Percentiles rank a stretch among this genome's conserved stretches.
Conservation (phyloP, 2,329 filamentous ascomycete species). For the Seiridium unicorne region DNA sequence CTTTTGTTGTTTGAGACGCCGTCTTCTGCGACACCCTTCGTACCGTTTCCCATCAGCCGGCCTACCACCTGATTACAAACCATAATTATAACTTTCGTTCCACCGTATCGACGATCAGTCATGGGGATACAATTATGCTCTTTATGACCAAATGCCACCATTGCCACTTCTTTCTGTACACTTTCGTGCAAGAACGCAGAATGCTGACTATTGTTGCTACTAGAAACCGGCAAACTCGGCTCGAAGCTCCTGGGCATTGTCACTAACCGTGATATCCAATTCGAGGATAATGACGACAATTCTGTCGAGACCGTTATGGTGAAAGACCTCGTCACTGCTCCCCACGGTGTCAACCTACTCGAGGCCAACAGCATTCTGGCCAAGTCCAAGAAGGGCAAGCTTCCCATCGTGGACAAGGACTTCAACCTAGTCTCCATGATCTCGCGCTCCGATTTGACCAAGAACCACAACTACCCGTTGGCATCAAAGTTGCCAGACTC, state of each 20-base stretch:
- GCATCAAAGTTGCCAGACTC: conserved; percentile 95
- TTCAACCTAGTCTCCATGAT: conserved; percentile 90
- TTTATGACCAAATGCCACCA: conserved; percentile 38
- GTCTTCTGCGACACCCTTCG: no score
- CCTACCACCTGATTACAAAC: conserved; percentile 72
- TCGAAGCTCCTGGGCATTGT: conserved; percentile 97
- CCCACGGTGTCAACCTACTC: conserved; percentile 74
- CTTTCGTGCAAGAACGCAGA: not conserved
- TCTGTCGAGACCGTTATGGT: conserved; percentile 91
- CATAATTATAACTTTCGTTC: conserved; percentile 99
- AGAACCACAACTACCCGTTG: conserved; percentile 96
- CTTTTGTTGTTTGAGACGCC: not conserved
- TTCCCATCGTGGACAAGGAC: conserved; percentile 82
- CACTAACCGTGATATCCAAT: conserved; percentile 97
- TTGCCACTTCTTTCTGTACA: conserved; percentile 7
- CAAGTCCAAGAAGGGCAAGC: conserved; percentile 97
- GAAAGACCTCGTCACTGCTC: conserved; percentile 87
- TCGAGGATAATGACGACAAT: conserved; percentile 73
- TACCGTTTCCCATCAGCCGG: not conserved
- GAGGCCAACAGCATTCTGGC: conserved; percentile 93
- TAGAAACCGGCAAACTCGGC: conserved; percentile 88
- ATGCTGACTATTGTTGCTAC: conserved; percentile 33
- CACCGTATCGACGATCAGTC: conserved; percentile 90
- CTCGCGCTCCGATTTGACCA: conserved; percentile 92
- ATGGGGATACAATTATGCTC: conserved; percentile 70